Base-by-base conservation (phyloP, 2,329 filamentous ascomycete species). In the Ophiocordyceps australis region DNA sequence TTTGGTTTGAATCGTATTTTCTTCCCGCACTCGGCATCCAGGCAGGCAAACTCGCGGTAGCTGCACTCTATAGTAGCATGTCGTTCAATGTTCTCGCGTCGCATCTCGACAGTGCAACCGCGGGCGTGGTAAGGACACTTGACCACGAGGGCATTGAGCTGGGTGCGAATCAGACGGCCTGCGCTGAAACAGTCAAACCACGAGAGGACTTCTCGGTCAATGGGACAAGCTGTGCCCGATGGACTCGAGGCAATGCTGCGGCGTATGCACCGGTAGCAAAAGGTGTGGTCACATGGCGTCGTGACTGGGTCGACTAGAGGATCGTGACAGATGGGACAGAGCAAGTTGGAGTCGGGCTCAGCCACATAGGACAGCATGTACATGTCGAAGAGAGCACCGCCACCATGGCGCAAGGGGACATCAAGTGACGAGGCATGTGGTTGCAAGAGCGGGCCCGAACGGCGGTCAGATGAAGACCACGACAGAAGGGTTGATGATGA, bases 281-380 rank as follows among this genome's bases (percentile, higher is more conserved):
- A 76, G 9, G 67, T 70, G 41, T 76, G 71, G 30, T 72, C 65
- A 45, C 71, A 76, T 7, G 52, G 50, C 1, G 69, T 74, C 22
- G 69, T 70, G 24, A 70, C 54, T 1, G 71, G 69, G 10, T 63
- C 55, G 24, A 74, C 50, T 22, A 75, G 57, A 4, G 71, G 63
- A 9, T 66, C 58, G 36, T 65, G 65, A 47, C 71, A 76, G 32
- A 68, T 62, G 4, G 62, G 60, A 26, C 56, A 61, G 28, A 66
- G 48, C 9, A 64, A 43, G 24, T 59, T 62, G 29, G 55, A 46
- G 35, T 65, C 60, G 19, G 48, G 39, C 12, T 50, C 54, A 22
- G 39, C 35, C 29, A 54, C 47, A 35, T 62, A 62, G 9, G 47
- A 49, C 32, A 63, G 45, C 4, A 50, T 45, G 32, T 54, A 52